Base-by-base conservation (phyloP, 2,329 filamentous ascomycete species). In the Fusarium caatingaense region DNA sequence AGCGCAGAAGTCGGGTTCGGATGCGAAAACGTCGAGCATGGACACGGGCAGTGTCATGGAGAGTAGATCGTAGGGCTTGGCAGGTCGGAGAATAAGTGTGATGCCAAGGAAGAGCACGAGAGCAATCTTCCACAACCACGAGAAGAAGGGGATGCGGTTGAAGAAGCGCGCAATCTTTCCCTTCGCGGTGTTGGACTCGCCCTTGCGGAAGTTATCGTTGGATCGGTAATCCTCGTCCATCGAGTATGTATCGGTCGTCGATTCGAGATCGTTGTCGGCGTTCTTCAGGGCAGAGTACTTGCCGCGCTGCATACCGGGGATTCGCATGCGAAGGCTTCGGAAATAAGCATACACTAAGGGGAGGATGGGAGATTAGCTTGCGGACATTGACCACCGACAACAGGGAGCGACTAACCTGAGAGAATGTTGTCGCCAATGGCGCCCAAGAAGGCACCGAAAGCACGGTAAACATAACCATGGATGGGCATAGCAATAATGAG, bases 31-130 rank as follows among this genome's bases (percentile, higher is more conserved):
- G 28, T 73, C 75, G 27, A 79, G 57, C 51, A 80, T 68, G 2
- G 77, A 71, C 2, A 78, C 60, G 2, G 78, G 78, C 8, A 80
- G 71, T 1, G 78, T 80, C 18, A 73, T 71, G 6, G 78, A 76
- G 65, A 80, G 72, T 41, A 76, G 73, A 50, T 72, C 64, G 65
- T 78, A 80, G 4, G 78, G 78, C 41, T 74, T 71, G 15, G 73
- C 60, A n/a, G 78, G 76, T 28, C 78, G 72, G 18, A 77, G 32
- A 16, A 76, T 40, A n/a, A 72, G 49, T 1, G 67, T 64, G n/a
- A 73, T 50, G 13, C 50, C 44, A 10, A 79, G 50, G 21, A 78
- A 73, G 20, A 68, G 55, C 8, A 72, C 44, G 3, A 74, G 5
- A 15, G 60, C 60, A 4, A 68, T 41, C 54, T 72, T 72, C 42